A percentile compares a stretch with the other conserved stretches of the same genome.
phyloP scores from a whole-genome alignment of 2,329 filamentous ascomycete species.

The Fusarium verticillioides region DNA sequence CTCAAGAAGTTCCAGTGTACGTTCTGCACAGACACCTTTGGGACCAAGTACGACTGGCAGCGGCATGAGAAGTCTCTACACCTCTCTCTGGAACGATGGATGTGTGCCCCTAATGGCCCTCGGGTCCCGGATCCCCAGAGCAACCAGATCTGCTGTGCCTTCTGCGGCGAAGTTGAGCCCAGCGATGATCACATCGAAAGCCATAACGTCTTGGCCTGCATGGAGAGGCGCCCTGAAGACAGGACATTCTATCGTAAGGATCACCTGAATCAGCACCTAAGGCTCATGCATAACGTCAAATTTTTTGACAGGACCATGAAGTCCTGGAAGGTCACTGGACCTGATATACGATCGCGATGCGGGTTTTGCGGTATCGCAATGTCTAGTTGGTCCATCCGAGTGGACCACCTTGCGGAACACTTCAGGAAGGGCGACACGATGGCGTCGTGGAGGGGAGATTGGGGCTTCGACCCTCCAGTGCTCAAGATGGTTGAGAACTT shows the following conservation, averaged over 20 bases:
- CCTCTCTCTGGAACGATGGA: neutral
- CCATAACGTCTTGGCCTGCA: neutral
- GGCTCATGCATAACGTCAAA: neutral
- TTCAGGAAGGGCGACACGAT: neutral
- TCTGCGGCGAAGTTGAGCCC: accelerated
- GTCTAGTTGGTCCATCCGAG: neutral
- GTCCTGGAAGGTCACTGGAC: neutral
- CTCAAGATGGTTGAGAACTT: neutral
- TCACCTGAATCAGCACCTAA: neutral
- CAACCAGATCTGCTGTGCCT: neutral
- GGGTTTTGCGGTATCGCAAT: neutral
- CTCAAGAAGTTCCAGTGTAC: neutral
- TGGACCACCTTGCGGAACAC: neutral
- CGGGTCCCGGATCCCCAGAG: accelerated
- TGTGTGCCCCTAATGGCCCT: accelerated
- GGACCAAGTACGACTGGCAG: neutral
- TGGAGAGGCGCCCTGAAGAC: neutral
- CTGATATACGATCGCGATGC: neutral
- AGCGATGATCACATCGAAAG: accelerated
- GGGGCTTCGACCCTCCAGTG: neutral
- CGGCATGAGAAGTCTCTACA: neutral
- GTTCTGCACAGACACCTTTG: neutral
- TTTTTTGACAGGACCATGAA: neutral
- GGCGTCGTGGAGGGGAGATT: neutral
- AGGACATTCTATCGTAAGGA: neutral